These are phyloP conservation scores for Suillus ampliporus DNA, from an alignment of 768 basidiomycete genomes.

Conservation along the genomic window DNA sequence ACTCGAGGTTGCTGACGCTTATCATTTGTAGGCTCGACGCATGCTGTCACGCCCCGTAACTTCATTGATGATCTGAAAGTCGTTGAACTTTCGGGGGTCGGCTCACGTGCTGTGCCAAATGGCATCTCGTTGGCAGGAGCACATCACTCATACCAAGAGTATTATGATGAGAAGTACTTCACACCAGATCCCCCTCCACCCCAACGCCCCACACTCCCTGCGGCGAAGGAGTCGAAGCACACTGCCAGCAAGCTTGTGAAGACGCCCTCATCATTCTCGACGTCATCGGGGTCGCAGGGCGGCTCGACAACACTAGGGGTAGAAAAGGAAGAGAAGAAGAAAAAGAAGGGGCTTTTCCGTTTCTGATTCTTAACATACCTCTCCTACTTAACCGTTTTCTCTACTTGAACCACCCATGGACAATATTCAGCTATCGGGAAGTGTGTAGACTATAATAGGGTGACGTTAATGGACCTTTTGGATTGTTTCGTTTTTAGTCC, in stretches of 20 bases:
- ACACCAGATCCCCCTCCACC: conserved; percentile 63
- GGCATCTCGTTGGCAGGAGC: conserved; percentile 58
- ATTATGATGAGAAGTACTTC: conserved; percentile 82
- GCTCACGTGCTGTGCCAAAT: conserved; percentile 73
- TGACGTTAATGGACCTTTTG: conserved; percentile 14
- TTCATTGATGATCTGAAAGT: conserved; percentile 90
- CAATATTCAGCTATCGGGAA: conserved; percentile 1
- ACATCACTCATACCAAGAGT: conserved; percentile 68
- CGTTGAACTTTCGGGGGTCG: conserved; percentile 86
- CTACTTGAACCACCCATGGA: not conserved
- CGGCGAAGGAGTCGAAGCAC: conserved; percentile 32
- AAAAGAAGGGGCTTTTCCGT: conserved; percentile 74
- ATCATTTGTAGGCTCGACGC: conserved; percentile 79
- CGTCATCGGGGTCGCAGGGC: conserved; percentile 53
- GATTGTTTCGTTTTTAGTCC: conserved; percentile 4
- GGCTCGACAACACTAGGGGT: conserved; percentile 41
- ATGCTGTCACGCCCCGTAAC: conserved; percentile 78
- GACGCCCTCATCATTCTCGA: conserved; percentile 53
- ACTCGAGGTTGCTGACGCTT: conserved; percentile 12
- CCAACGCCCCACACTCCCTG: conserved; percentile 14
- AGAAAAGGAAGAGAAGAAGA: conserved; percentile 74
- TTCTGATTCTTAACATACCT: conserved; percentile 45
- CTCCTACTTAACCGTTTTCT: not conserved
- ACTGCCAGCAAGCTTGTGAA: conserved; percentile 37
- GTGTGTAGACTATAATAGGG: conserved; percentile 14